Evolutionary conservation across 257 asterid genomes (phyloP).

Genomic region (Scutellaria baicalensis): DNA sequence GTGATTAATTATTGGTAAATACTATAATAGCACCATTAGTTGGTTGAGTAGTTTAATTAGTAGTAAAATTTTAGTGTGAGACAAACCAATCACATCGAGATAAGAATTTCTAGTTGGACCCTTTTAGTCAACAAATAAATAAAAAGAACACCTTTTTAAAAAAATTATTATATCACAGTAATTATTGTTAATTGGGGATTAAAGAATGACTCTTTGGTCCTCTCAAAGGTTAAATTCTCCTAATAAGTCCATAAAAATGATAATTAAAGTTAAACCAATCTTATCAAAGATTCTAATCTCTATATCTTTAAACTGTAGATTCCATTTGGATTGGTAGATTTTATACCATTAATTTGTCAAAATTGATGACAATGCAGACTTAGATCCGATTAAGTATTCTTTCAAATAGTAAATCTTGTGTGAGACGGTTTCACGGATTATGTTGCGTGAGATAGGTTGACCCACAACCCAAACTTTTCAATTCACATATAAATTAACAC

Average conservation of each 20-base stretch:
- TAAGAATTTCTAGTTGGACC: background rate
- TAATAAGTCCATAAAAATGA: constrained; percentile 20
- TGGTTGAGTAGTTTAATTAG: constrained; percentile 5
- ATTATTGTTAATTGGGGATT: background rate
- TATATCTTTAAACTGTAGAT: constrained; percentile 28
- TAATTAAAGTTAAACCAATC: constrained; percentile 24
- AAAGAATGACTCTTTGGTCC: constrained; percentile 8
- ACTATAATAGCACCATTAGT: constrained; percentile 1
- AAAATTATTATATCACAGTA: no score
- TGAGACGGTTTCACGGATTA: no score
- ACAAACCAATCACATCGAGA: constrained; percentile 5
- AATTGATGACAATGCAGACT: constrained; percentile 1
- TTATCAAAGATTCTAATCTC: constrained; percentile 16
- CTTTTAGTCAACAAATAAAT: background rate
- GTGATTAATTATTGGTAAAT: constrained; percentile 2
- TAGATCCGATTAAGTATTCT: constrained; percentile 16
- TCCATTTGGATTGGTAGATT: constrained; percentile 49
- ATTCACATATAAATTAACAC: no score
- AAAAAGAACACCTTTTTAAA: background rate
- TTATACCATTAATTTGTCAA: constrained; percentile 22
- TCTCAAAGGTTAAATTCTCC: constrained; percentile 17
- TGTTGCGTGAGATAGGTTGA: no score
- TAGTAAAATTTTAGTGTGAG: background rate
- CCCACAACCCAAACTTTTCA: no score
- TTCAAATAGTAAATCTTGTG: no score